Evolutionary conservation across 768 basidiomycete genomes (phyloP), one percentile per base, ranked within the genome.

Genomic region (Goffeauzyma gilvescens): DNA sequence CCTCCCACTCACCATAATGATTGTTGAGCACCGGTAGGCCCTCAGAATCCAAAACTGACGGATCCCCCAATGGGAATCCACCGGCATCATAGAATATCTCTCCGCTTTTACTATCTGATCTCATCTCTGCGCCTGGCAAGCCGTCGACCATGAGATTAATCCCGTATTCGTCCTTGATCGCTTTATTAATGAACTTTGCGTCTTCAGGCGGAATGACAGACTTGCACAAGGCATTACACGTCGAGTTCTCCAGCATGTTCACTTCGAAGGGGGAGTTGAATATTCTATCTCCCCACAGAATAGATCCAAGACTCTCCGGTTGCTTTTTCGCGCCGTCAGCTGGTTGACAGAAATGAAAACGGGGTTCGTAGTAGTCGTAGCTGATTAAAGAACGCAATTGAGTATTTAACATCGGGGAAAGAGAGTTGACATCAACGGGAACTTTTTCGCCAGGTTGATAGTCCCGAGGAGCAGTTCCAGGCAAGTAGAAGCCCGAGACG

Each of bases 131-230:
- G 5, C 81, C 83, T 2, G 89, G 90, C 22, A 96, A 71, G 10
- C 89, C 89, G 54, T 96, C 90, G 30, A 95, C 68, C 24, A 95
- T 76, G 80, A 87, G 90, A 55, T 93, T 93, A 42, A 93, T 67
- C 1, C 83, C 81, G 55, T 95, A 93, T 56, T 85, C 81, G 60
- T 95, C 87, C 32, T 72, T 71, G 59, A 93, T 32, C 24, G 41
- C 45, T 32, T 82, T 76, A 51, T 90, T 89, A 57, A 95, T 79
- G 62, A 93, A 93, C 54, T 74, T 78, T 9, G 81, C 79, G 47
- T 89, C 79, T 47, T 79, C 74, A 13, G 65, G 68, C 0, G 76
- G 70, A 14, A 93, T 70, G 20, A 68, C 64, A 23, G 67, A 58
- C 32, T 64, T 66, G 63, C 90, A 95, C 6, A 95, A 72, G 2